Evolutionary conservation across 2,329 filamentous ascomycete genomes (phyloP), one percentile per base, ranked within the genome.

Genomic region (Lachnellula willkommii): DNA sequence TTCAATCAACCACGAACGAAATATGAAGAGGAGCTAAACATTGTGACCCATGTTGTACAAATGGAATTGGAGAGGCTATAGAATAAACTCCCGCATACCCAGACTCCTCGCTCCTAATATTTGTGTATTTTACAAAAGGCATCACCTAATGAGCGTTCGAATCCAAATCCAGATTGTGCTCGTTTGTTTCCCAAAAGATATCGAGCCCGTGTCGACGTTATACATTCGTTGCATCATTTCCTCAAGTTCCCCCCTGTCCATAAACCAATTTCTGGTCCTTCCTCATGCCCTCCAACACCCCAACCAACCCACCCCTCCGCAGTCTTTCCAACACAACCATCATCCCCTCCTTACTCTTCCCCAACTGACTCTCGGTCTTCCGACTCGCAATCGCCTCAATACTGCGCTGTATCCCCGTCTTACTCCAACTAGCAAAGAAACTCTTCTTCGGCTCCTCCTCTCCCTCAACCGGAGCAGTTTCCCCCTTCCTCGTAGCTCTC

Each of bases 311-410:
- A 40, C 85, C 85, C 56, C 77, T 76, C 53, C 86, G 76, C 67
- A 89, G 71, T 48, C 89, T 78, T 71, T 91, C 87, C 22, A 94
- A 77, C 8, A 94, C 89, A 39, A 92, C 82, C 55, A 82, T 84
- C 89, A 94, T 93, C 49, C 89, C 89, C 69, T 92, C 87, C 50
- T 87, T 84, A 63, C 88, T 89, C 74, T 92, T 92, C 51, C 86
- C 84, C 65, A 93, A 79, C 68, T 89, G 88, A 65, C 88, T 86
- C 62, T 87, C 82, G 5, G 89, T 90, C 69, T 89, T 87, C 67
- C 84, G 87, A 40, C 89, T 84, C 11, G 88, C 88, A 58, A 93
- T 85, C 53, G 81, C 81, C 74, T 94, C 89, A 66, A 94, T 92
- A 66, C 85, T 90, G 61, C 86, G 78, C 70, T 92, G 87, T 47